Evolutionary conservation across 345 rosid genomes (phyloP), one percentile per base, ranked within the genome.

Genomic region (Boechera retrofracta): DNA sequence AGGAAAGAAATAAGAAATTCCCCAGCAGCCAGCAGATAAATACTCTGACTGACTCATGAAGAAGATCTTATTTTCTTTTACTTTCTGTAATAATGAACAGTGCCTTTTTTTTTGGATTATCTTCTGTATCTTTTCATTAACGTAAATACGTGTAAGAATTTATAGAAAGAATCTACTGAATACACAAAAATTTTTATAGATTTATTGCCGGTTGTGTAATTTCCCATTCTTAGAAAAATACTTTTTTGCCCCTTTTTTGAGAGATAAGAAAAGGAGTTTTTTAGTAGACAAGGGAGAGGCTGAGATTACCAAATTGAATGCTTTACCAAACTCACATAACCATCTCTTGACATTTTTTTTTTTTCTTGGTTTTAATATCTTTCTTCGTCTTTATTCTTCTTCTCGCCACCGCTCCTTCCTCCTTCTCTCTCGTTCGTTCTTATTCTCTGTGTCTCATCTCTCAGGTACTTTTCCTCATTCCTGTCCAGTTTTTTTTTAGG

Each of bases 281-380:
- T 72, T 78, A 48, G 68, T 33, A 64, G 70, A 35, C 53, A 72
- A 75, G 64, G 54, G 52, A 63, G 64, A 64, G 77, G 64, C 54
- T 33, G 47, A 73, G 76, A 78, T 77, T 64, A 75, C 79, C 80
- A 67, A 76, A 84, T 81, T 87, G 83, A 86, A 88, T 85, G 89
- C 89, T 83, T 85, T 83, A 92, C 93, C 96, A 77, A 89, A 90
- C 92, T 81, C 89, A 70, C 64, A 79, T 53, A 58, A 48, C 71
- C n/a, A 45, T 47, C 49, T 56, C 65, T 56, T 74, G 52, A 74
- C 65, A 42, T 55, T 77, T 73, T 79, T 61, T 83, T 62, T 55
- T 77, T 72, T 81, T 61, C 60, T 64, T 28, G 62, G 71, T 5
- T 81, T 51, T 28, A 4, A 69, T 80, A 48, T 51, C 54, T 41